These are phyloP conservation scores for Coccinonectria pachysandricola DNA, from an alignment of 2,329 filamentous ascomycete genomes.

Conservation along the genomic window DNA sequence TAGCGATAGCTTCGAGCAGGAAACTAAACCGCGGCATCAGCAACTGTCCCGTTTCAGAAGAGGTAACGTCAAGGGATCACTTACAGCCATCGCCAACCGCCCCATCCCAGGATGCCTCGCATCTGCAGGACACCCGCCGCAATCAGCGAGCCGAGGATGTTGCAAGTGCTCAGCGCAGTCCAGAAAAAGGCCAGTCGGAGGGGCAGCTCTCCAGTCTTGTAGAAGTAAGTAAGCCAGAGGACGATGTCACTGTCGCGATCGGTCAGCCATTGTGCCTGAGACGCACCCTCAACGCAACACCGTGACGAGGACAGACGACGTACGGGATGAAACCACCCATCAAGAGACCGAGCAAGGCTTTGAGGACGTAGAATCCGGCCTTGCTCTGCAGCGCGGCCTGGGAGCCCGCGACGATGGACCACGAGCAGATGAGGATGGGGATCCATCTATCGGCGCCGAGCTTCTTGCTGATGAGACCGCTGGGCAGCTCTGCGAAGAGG, in stretches of 20 bases:
- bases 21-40: constrained; percentile 26
- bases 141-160: constrained; percentile 41
- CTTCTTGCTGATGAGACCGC: constrained; percentile 39
- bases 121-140: constrained; percentile 30
- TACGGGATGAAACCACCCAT: constrained; percentile 43
- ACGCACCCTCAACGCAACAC: too few species aligned
- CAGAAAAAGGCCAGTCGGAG: constrained; percentile 59
- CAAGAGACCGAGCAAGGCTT: constrained; percentile 34
- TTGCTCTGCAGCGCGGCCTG: constrained; percentile 28
- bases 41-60: too few species aligned
- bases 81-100: constrained; percentile 30
- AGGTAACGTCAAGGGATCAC: constrained; percentile 9
- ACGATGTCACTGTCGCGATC: constrained; percentile 32
- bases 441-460: constrained; percentile 38
- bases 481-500: constrained; percentile 37
- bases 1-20: constrained; percentile 39
- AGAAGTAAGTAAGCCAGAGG: constrained; percentile 65
- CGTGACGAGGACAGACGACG: constrained; percentile 6
- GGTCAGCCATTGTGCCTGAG: too few species aligned
- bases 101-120: constrained; percentile 26
- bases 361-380: constrained; percentile 30
- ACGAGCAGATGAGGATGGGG: constrained; percentile 29
- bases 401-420: constrained; percentile 29
- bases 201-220: constrained; percentile 60
- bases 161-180: constrained; percentile 50